Percentiles rank a stretch among this genome's conserved stretches.
Evolutionary conservation across 805 yeast genomes (phyloP).

Genomic region (Torulaspora quercuum): DNA sequence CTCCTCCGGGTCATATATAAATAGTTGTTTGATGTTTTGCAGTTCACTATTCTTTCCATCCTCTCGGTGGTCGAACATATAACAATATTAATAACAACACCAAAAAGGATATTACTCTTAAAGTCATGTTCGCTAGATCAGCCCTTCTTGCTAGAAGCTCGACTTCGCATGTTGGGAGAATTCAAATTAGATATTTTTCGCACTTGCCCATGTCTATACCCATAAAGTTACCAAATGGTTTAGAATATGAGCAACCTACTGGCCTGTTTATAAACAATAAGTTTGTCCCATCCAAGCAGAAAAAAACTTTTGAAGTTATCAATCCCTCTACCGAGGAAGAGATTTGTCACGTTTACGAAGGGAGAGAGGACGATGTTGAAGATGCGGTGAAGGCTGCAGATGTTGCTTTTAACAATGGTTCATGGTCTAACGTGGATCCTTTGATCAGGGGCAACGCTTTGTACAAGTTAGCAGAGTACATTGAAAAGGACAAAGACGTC

Average conservation of each 20-base stretch:
- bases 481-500: conserved; percentile 67
- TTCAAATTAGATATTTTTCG: conserved; percentile 33
- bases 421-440: conserved; percentile 76
- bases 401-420: conserved; percentile 69
- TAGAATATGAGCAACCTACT: conserved; percentile 69
- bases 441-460: conserved; percentile 59
- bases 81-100: too few species aligned
- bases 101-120: too few species aligned
- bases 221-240: conserved; percentile 70
- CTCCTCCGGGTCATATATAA: too few species aligned
- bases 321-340: conserved; percentile 74
- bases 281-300: conserved; percentile 58
- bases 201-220: conserved; percentile 44
- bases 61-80: too few species aligned
- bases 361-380: conserved; percentile 74
- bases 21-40: too few species aligned
- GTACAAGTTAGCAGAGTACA: conserved; percentile 68
- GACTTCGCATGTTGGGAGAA: conserved; percentile 10
- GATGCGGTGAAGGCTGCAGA: conserved; percentile 83
- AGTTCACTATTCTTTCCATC: too few species aligned
- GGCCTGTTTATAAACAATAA: conserved; percentile 80
- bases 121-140: conserved; percentile 14
- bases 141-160: conserved; percentile 11
- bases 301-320: conserved; percentile 57
- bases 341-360: conserved; percentile 68